Evolutionary conservation across 2,329 filamentous ascomycete genomes (phyloP).

Genomic region (Pestalotiopsis fici): DNA sequence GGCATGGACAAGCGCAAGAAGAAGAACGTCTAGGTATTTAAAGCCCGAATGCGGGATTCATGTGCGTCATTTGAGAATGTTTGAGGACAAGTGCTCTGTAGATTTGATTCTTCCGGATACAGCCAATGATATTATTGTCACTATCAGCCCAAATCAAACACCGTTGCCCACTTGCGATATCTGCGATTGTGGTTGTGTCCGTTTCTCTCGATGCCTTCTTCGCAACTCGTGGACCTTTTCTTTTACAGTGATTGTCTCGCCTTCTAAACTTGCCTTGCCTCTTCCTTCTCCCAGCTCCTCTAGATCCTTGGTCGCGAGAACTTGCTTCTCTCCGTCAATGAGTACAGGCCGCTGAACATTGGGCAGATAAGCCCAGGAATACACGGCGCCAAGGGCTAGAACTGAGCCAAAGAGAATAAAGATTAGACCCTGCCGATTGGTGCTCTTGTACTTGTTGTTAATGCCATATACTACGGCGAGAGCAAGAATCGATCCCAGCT

Average conservation of each 20-base stretch:
- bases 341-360: conserved; percentile 43
- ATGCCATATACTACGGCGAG: conserved; percentile 40
- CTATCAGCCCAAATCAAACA: background rate
- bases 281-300: conserved; percentile 53
- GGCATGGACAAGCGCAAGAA: conserved; percentile 30
- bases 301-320: conserved; percentile 46
- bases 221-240: conserved; percentile 33
- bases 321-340: conserved; percentile 31
- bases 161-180: background rate
- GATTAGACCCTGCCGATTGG: conserved; percentile 47
- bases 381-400: conserved; percentile 48
- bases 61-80: too few species aligned
- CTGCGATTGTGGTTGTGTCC: background rate
- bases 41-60: background rate
- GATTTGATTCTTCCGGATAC: background rate
- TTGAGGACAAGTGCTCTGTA: background rate
- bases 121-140: background rate
- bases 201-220: conserved; percentile 10
- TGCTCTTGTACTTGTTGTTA: conserved; percentile 42
- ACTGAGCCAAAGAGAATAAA: conserved; percentile 53
- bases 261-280: conserved; percentile 42
- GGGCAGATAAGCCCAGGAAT: conserved; percentile 53
- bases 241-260: conserved; percentile 43
- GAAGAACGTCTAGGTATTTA: conserved; percentile 22
- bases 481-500: conserved; percentile 45